Percentiles rank a stretch among this genome's conserved stretches.
These are phyloP conservation scores for Verticillium isaacii DNA, from an alignment of 2,329 filamentous ascomycete genomes.

Conservation along the genomic window DNA sequence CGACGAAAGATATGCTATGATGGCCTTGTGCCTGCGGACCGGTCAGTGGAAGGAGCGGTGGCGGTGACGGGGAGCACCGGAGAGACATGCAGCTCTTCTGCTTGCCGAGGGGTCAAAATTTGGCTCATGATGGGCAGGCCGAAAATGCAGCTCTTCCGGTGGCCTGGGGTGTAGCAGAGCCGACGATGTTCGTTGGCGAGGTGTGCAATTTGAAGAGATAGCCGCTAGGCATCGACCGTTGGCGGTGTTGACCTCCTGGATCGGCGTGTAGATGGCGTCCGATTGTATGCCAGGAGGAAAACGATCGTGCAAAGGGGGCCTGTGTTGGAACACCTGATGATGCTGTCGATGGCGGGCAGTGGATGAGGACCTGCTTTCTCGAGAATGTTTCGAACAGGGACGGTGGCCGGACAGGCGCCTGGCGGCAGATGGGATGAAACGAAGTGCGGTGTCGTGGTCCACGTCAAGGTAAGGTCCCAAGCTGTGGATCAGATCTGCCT, in stretches of 20 bases:
- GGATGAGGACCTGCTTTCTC: not conserved
- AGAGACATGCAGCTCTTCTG: conserved; percentile 73
- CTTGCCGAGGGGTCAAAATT: conserved; percentile 73
- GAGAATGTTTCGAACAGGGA: not conserved
- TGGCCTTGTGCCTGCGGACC: conserved; percentile 74
- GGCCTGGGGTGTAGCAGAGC: not conserved
- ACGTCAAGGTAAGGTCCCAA: not conserved
- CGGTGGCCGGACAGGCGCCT: not conserved
- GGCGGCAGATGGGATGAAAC: not conserved
- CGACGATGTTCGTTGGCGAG: too few species aligned
- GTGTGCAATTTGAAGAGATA: not conserved
- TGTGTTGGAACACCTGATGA: not conserved
- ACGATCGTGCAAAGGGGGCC: not conserved
- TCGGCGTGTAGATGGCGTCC: not conserved
- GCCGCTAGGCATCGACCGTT: not conserved
- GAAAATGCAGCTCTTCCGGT: not conserved
- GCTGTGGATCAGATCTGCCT: not conserved
- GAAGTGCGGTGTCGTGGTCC: not conserved
- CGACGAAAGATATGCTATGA: conserved; percentile 80
- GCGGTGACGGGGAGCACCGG: not conserved
- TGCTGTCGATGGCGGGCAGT: not conserved
- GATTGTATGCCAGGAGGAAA: not conserved
- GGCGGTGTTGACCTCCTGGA: conserved; percentile 1
- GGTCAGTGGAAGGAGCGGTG: conserved; percentile 8
- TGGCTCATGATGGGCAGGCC: conserved; percentile 56